These are phyloP conservation scores for Agaricus subrufescens DNA, from an alignment of 768 basidiomycete species.

Conservation along the genomic window DNA sequence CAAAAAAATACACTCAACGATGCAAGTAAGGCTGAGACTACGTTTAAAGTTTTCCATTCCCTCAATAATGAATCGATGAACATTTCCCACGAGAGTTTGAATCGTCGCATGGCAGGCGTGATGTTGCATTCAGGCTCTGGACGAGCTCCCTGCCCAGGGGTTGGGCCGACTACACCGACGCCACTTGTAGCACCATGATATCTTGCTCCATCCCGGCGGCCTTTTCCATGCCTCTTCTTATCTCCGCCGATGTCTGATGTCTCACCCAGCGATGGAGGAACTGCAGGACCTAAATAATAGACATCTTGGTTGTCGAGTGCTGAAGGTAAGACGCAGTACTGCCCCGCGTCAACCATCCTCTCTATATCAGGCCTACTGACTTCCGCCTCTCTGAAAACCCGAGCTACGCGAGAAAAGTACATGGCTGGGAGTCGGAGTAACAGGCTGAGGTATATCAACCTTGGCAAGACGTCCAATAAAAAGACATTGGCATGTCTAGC, in stretches of 20 bases:
- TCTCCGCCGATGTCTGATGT: background rate
- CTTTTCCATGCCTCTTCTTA: background rate
- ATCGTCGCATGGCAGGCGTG: conserved; percentile 59
- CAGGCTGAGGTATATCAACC: conserved; percentile 38
- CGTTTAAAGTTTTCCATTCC: conserved; percentile 74
- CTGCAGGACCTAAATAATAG: background rate
- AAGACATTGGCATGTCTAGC: conserved; percentile 20
- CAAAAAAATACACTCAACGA: conserved; percentile 26
- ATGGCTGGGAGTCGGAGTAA: conserved; percentile 72
- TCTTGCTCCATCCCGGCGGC: background rate
- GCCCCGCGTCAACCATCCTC: conserved; percentile 37
- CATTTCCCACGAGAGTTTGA: conserved; percentile 64
- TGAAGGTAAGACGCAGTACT: conserved; percentile 12
- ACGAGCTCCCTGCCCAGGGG: conserved; percentile 21
- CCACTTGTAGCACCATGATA: background rate
- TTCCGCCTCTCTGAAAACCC: conserved; percentile 74
- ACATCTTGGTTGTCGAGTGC: conserved; percentile 9
- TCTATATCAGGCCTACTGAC: conserved; percentile 71
- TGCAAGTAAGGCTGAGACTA: conserved; percentile 61
- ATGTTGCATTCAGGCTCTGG: conserved; percentile 39
- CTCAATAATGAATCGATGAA: conserved; percentile 66
- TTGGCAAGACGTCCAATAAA: conserved; percentile 34
- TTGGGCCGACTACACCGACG: conserved; percentile 13
- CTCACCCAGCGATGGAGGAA: background rate
- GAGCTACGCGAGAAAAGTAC: conserved; percentile 75